Conservation (phyloP, 352 stramenopile species). For the Peronosclerospora sorghi region DNA sequence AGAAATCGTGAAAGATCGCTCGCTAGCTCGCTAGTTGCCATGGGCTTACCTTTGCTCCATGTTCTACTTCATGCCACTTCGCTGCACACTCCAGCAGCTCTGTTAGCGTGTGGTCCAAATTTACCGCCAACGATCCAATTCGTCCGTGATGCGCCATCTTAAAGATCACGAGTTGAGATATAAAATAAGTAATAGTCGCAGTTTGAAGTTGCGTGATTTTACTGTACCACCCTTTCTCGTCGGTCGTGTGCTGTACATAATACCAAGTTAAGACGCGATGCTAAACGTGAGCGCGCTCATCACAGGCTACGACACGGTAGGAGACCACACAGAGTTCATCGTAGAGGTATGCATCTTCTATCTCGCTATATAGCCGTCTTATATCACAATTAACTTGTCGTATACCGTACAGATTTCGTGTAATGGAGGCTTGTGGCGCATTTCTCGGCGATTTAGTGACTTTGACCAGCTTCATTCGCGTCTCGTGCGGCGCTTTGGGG, state of each 20-base stretch:
- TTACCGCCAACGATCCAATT: constrained; percentile 40
- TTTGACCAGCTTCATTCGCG: constrained; percentile 80
- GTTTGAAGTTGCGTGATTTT: constrained; percentile 27
- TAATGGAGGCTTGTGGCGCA: constrained; percentile 72
- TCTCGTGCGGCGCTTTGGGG: constrained; percentile 57
- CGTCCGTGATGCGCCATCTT: constrained; percentile 19
- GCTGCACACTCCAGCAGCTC: constrained; percentile 31
- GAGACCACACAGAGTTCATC: constrained; percentile 81
- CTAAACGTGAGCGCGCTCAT: constrained; percentile 74
- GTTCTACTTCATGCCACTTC: constrained; percentile 41
- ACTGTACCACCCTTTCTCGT: too few species aligned
- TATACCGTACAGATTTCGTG: constrained; percentile 52
- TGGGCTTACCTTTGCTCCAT: constrained; percentile 31
- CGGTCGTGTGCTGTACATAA: too few species aligned
- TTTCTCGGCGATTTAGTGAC: constrained; percentile 78
- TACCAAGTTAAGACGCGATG: too few species aligned
- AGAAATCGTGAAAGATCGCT: too few species aligned
- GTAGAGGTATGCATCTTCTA: constrained; percentile 29
- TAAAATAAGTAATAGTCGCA: constrained; percentile 1
- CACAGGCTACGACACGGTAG: constrained; percentile 72
- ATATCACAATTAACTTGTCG: neutral
- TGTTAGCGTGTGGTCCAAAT: constrained; percentile 56
- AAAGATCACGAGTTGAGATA: neutral
- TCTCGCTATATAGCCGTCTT: neutral
- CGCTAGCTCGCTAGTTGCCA: too few species aligned